Conservation (phyloP, 2,329 filamentous ascomycete species). For the Neonectria coccinea region DNA sequence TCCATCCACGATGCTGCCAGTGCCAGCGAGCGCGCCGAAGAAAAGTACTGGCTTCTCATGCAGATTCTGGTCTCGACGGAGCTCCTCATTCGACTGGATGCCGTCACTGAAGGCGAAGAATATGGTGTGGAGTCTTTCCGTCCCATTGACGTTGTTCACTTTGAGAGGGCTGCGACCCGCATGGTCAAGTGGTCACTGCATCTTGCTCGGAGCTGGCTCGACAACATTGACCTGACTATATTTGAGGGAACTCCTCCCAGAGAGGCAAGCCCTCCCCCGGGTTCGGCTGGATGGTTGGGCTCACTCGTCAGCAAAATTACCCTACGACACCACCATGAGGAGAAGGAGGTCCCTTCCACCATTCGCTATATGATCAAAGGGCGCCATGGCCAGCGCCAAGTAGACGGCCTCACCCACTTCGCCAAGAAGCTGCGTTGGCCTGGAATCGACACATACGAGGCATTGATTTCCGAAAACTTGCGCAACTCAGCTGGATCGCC, state of each 20-base stretch:
- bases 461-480: conserved; percentile 61
- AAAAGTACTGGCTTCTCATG: conserved; percentile 75
- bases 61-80: conserved; percentile 75
- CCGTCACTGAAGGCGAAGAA: conserved; percentile 71
- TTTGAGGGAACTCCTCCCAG: conserved; percentile 46
- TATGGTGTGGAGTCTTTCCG: conserved; percentile 63
- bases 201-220: conserved; percentile 74
- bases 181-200: conserved; percentile 76
- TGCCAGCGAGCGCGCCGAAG: conserved; percentile 65
- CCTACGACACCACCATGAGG: conserved; percentile 55
- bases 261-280: conserved; percentile 29
- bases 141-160: conserved; percentile 68
- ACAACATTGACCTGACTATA: conserved; percentile 71
- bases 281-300: conserved; percentile 62
- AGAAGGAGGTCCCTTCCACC: conserved; percentile 48
- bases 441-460: conserved; percentile 64
- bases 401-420: conserved; percentile 72
- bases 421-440: conserved; percentile 73
- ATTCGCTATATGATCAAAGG: conserved; percentile 64
- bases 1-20: conserved; percentile 62
- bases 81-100: conserved; percentile 73
- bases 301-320: conserved; percentile 67
- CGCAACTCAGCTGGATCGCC: conserved; percentile 52
- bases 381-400: conserved; percentile 68
- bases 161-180: conserved; percentile 70